Conservation (phyloP, 495 filamentous ascomycete genomes). For the Podospora pseudopauciseta region DNA sequence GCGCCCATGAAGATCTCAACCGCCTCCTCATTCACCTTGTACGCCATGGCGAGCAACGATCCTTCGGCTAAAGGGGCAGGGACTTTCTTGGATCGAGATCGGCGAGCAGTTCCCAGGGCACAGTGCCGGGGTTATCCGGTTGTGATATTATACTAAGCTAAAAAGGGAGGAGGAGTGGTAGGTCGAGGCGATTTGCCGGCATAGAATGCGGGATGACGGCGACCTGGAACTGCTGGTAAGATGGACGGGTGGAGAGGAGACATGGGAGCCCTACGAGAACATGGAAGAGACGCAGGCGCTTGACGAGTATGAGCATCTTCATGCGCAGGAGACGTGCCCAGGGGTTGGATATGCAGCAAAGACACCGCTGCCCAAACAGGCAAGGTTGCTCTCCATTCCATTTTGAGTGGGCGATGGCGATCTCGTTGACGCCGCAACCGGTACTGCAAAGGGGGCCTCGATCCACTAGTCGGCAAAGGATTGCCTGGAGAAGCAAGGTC, state of each 20-base stretch:
- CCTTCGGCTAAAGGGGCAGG: constrained; percentile 9
- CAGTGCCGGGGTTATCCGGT: neutral
- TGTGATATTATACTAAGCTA: too few relatives aligned
- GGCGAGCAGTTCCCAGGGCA: constrained; percentile 2
- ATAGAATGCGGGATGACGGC: constrained; percentile 12
- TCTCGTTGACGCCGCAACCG: too few relatives aligned
- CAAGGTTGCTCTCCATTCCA: too few relatives aligned
- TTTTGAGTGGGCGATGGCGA: too few relatives aligned
- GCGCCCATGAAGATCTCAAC: constrained; percentile 10
- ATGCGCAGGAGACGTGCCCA: neutral
- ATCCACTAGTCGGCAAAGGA: too few relatives aligned
- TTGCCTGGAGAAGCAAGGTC: too few relatives aligned
- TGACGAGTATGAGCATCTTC: constrained; percentile 20
- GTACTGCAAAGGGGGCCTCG: too few relatives aligned
- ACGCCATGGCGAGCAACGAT: constrained; percentile 8
- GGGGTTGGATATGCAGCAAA: too few relatives aligned
- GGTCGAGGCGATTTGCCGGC: too few relatives aligned
- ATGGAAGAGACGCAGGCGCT: constrained; percentile 17
- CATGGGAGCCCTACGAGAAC: constrained; percentile 18
- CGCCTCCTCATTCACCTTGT: constrained; percentile 6
- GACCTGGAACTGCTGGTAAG: constrained; percentile 15
- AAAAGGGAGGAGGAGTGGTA: too few relatives aligned
- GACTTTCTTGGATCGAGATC: constrained; percentile 9
- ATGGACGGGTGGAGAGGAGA: constrained; percentile 22
- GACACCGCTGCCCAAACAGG: too few relatives aligned